Evolutionary conservation across 345 rosid species (phyloP), one percentile per base, ranked within the genome.

Genomic region (Salix brachista): DNA sequence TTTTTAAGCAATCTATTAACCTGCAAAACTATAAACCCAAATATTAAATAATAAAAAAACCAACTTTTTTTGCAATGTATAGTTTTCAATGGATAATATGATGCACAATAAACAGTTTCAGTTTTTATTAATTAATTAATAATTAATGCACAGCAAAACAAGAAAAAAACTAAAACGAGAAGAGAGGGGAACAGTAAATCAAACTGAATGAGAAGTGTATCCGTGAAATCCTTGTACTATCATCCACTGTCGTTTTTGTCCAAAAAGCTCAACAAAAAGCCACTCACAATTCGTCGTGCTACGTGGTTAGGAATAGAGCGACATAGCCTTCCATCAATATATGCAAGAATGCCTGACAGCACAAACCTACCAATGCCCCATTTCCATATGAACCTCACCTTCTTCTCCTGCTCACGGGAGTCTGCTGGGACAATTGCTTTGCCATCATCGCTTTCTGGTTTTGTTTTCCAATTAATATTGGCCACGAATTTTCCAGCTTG

Each of bases 221-320:
- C 26, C 13, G 68, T 26, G 60, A 13, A 21, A 30, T n/a, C 10
- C 18, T 50, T 25, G 1, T 12, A 71, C 48, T 54, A 82, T 73
- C 74, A 82, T 75, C 74, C 56, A 23, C 72, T 69, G 42, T 85
- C 89, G 65, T 61, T 87, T 80, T 80, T 86, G 72, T 95, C 97
- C 5, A 93, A 86, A 70, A 90, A 90, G 82, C 96, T 95, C 83
- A 91, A 79, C 69, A 95, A 72, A 82, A 87, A 91, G 67, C 97
- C 99, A 44, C 97, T 91, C 23, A 93, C 97, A n/a, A 95, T 88
- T 73, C 99, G 85, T 13, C 97, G 87, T 17, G 91, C 93, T n/a
- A 95, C 61, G n/a, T 93, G 97, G 81, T 93, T 88, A 9, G 97
- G 97, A 76, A 95, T 95, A 44, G 83, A 80, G 7, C 97, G 92